Evolutionary conservation across 768 basidiomycete genomes (phyloP).

Genomic region (Trametes cubensis): DNA sequence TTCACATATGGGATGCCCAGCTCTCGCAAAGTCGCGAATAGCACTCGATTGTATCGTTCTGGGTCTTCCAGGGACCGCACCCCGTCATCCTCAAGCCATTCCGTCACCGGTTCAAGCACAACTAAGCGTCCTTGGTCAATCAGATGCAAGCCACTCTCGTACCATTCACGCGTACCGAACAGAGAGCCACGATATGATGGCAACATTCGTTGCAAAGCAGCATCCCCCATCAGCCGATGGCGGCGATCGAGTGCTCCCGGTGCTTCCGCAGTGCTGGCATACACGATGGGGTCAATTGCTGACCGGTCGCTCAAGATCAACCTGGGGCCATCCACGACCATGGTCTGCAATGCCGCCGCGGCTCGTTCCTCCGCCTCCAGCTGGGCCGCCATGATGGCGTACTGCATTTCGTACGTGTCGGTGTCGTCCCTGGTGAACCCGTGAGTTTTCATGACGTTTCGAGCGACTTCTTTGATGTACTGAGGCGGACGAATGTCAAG

Average conservation of each 20-base stretch:
- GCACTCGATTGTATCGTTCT: conserved; percentile 24
- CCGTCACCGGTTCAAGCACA: conserved; percentile 55
- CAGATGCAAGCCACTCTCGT: background rate
- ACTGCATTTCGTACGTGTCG: conserved; percentile 59
- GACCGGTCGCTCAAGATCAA: conserved; percentile 62
- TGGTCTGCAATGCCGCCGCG: conserved; percentile 8
- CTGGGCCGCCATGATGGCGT: conserved; percentile 62
- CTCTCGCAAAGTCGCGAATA: conserved; percentile 35
- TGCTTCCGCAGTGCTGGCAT: conserved; percentile 52
- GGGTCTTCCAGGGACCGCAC: conserved; percentile 57
- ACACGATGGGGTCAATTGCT: conserved; percentile 65
- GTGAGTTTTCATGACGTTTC: conserved; percentile 53
- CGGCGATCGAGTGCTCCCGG: conserved; percentile 40
- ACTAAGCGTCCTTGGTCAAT: conserved; percentile 30
- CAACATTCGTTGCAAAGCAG: conserved; percentile 46
- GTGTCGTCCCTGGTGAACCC: conserved; percentile 59
- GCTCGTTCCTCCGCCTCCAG: conserved; percentile 45
- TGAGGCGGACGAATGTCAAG: conserved; percentile 39
- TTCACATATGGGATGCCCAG: conserved; percentile 48
- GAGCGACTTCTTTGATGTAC: conserved; percentile 63
- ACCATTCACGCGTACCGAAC: conserved; percentile 37
- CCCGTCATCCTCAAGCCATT: conserved; percentile 68
- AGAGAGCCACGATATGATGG: conserved; percentile 47
- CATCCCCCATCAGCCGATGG: conserved; percentile 39
- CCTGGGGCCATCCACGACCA: too few species aligned